Conservation (phyloP, 2,329 filamentous ascomycete species). For the Phoma sp. region DNA sequence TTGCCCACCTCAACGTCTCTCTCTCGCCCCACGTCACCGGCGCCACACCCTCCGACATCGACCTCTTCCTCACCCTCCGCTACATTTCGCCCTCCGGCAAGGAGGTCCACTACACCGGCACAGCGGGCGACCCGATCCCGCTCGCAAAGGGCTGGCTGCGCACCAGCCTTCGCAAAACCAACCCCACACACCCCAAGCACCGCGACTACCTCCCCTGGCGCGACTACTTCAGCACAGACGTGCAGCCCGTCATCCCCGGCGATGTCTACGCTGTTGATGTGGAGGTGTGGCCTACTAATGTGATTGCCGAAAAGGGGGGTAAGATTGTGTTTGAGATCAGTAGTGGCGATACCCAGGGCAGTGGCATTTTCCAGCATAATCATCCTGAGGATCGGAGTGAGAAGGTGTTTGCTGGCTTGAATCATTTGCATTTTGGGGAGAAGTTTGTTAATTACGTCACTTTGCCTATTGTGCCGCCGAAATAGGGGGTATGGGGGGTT, state of each 20-base stretch:
- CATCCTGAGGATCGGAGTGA: slow-evolving; percentile 55
- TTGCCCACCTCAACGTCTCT: slow-evolving; percentile 69
- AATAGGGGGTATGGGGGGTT: slow-evolving; percentile 28
- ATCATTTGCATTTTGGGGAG: slow-evolving; percentile 61
- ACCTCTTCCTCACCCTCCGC: slow-evolving; percentile 67
- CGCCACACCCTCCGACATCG: slow-evolving; percentile 61
- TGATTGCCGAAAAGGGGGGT: slow-evolving; percentile 60
- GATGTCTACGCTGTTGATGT: slow-evolving; percentile 66
- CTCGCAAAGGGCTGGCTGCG: slow-evolving; percentile 70
- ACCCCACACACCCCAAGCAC: slow-evolving; percentile 59
- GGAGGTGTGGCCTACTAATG: slow-evolving; percentile 70
- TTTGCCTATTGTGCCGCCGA: slow-evolving; percentile 59
- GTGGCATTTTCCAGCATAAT: slow-evolving; percentile 62
- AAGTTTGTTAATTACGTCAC: slow-evolving; percentile 59
- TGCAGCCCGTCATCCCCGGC: slow-evolving; percentile 57
- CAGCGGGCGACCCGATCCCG: slow-evolving; percentile 67
- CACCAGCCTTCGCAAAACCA: slow-evolving; percentile 61
- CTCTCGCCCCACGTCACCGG: slow-evolving; percentile 49
- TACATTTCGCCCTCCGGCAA: slow-evolving; percentile 61
- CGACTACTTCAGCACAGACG: slow-evolving; percentile 63
- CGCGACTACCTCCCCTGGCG: slow-evolving; percentile 62
- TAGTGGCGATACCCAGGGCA: slow-evolving; percentile 63
- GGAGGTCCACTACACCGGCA: slow-evolving; percentile 69
- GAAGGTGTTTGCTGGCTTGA: slow-evolving; percentile 54
- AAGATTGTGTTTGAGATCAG: slow-evolving; percentile 63